Evolutionary conservation across 208 protist genomes (phyloP), one percentile per base, ranked within the genome.

Genomic region (Tetramitus jugosus): DNA sequence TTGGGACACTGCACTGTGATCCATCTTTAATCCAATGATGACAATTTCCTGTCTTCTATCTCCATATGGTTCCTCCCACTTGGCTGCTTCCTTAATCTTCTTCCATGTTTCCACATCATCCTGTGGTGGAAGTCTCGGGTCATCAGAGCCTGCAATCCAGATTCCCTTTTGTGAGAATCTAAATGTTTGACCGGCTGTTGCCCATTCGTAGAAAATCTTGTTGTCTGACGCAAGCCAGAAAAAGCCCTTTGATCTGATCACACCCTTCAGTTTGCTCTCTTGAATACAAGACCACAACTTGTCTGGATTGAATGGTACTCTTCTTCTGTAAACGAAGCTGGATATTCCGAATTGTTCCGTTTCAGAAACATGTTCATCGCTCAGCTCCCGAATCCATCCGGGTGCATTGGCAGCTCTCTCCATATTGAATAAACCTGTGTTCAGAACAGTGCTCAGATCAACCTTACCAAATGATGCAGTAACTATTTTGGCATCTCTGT

Each of bases 1-100:
- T 3, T 64, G 17, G 60, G 76, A 42, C 13, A 90, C 80, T 33
- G 49, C 26, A 20, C 53, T 14, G 31, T 83, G 64, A 64, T 90
- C 74, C 81, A 91, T 82, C 1, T 71, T 53, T 23, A 61, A 29
- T 43, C 87, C 87, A 61, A 91, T 91, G 37, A 90, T 85, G 6
- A 91, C 87, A 46, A 90, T 37, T 62, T 90, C 86, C 65, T 90
- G 86, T 35, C 83, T 80, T n/a, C 84, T 17, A 61, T 90, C 88
- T 56, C 86, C 87, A 52, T 60, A 76, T 29, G 53, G 53, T 45
- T 76, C 80, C 4, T 84, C 64, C 43, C n/a, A 37, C 13, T 45
- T 39, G 26, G 67, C 26, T 20, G n/a, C 52, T 8, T 35, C 2
- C 49, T 61, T 49, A 8, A 69, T 60, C 75, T 39, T 37, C 42